Evolutionary conservation across 257 asterid genomes (phyloP).

Genomic region (Vinca minor): DNA sequence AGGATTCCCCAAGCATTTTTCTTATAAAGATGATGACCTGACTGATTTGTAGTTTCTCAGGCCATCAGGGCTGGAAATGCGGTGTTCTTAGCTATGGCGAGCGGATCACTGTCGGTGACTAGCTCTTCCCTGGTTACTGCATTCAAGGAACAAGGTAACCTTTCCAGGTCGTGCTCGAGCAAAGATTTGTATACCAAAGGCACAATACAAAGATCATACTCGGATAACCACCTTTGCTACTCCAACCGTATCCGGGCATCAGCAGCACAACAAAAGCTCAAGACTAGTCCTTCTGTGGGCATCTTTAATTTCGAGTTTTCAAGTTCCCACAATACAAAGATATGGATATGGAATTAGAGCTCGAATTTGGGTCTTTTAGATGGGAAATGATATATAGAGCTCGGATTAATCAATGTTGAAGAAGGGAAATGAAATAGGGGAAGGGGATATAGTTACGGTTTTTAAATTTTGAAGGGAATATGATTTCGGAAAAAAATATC

Average conservation of each 20-base stretch:
- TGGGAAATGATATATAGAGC: too few species aligned
- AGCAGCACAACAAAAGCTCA: conserved; percentile 32
- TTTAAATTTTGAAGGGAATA: too few species aligned
- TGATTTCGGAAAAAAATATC: too few species aligned
- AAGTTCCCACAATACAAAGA: conserved; percentile 26
- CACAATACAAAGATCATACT: conserved; percentile 18
- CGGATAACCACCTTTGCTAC: conserved; percentile 37
- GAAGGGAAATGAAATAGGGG: too few species aligned
- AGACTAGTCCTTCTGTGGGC: conserved; percentile 35
- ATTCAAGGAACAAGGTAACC: conserved; percentile 21
- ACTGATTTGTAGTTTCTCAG: conserved; percentile 4
- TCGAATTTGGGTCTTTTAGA: too few species aligned
- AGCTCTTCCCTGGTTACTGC: conserved; percentile 27
- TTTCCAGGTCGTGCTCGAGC: conserved; percentile 20
- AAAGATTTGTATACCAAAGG: not conserved
- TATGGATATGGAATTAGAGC: too few species aligned
- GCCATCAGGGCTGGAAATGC: not conserved
- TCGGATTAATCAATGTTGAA: too few species aligned
- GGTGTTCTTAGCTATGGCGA: conserved; percentile 34
- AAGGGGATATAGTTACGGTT: too few species aligned
- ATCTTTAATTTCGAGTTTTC: conserved; percentile 45
- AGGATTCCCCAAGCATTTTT: too few species aligned
- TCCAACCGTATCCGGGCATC: conserved; percentile 29
- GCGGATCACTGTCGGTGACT: conserved; percentile 21
- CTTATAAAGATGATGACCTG: too few species aligned